phyloP scores from a whole-genome alignment of 2,329 filamentous ascomycete species.

The Alternaria sp. region DNA sequence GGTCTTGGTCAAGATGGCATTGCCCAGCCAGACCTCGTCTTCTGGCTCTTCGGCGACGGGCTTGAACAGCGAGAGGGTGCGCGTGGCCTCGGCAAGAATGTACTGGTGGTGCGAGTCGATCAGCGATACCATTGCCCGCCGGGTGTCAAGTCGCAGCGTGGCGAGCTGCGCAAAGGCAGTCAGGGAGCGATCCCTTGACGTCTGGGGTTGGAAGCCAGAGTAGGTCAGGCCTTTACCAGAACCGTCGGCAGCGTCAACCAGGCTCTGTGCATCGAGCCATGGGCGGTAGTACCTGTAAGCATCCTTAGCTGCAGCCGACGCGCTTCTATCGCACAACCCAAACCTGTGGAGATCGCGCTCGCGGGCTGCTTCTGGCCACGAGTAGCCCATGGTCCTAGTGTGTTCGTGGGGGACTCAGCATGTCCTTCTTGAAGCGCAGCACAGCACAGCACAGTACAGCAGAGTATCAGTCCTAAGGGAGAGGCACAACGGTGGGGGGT shows the following conservation, averaged over 20 bases:
- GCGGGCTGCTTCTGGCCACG: slow-evolving; percentile 30
- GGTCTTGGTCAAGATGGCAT: slow-evolving; percentile 35
- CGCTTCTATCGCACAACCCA: background rate
- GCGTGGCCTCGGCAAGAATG: slow-evolving; percentile 50
- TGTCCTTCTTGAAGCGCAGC: slow-evolving; percentile 11
- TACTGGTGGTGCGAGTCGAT: slow-evolving; percentile 48
- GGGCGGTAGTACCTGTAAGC: slow-evolving; percentile 42
- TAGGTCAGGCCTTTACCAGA: slow-evolving; percentile 35
- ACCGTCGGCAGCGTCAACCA: slow-evolving; percentile 33
- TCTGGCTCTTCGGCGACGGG: slow-evolving; percentile 27
- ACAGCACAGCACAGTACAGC: background rate
- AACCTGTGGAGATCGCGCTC: slow-evolving; percentile 42
- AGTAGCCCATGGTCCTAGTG: slow-evolving; percentile 19
- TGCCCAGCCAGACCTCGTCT: slow-evolving; percentile 42
- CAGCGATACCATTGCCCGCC: slow-evolving; percentile 46
- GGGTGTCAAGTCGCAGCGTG: slow-evolving; percentile 40
- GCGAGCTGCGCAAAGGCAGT: slow-evolving; percentile 48
- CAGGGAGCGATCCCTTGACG: slow-evolving; percentile 37
- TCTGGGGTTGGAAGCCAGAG: slow-evolving; percentile 27
- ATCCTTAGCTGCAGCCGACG: slow-evolving; percentile 4
- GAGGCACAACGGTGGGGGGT: slow-evolving; percentile 8
- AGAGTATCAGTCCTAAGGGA: background rate
- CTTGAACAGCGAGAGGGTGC: slow-evolving; percentile 42
- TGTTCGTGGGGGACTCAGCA: slow-evolving; percentile 12
- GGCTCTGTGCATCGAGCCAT: slow-evolving; percentile 45